Evolutionary conservation across 2,329 filamentous ascomycete species (phyloP), one percentile per base, ranked within the genome.

Genomic region (Hypoxylon sp.): DNA sequence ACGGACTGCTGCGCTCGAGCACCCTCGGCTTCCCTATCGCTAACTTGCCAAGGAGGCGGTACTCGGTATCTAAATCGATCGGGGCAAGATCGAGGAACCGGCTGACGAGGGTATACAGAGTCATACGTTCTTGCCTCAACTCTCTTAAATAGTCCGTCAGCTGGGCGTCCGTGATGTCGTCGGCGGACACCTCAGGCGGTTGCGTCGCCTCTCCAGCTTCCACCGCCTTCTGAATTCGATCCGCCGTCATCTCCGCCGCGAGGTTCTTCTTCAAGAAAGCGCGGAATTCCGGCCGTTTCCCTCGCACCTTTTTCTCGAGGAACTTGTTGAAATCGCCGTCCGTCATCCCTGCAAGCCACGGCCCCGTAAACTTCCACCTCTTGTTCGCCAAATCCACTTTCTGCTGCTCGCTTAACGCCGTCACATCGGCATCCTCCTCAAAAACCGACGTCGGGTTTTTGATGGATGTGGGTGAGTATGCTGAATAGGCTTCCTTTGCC

Each of bases 281-380:
- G 51, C 84, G 84, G 77, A 92, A 92, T 67, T 87, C 82, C 6
- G 78, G 57, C 61, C 88, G 87, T 67, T 80, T 84, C 13, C 80
- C 82, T 54, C 85, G 83, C 44, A 92, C 86, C 21, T 81, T 79
- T 72, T 83, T 87, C 55, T 81, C 76, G 11, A 92, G 65, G 73
- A 88, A 92, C 29, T 78, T 75, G 27, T 84, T 79, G 74, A 92
- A 91, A 13, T 88, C 83, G 17, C 88, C 88, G 67, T 89, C 83
- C 3, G 83, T 85, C 82, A 90, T 84, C 47, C 87, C 86, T 35
- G 88, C 88, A 35, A 92, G 82, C 89, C 89, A 92, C 2, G 90
- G 90, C 0, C 90, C 90, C 27, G 80, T 80, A 70, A 91, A 92
- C 76, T 89, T 91, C 90, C 90, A 92, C 69, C 89, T 84, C 72